Evolutionary conservation across 1,284 basidiomycete genomes (phyloP).

Genomic region (Takashimella koratensis): DNA sequence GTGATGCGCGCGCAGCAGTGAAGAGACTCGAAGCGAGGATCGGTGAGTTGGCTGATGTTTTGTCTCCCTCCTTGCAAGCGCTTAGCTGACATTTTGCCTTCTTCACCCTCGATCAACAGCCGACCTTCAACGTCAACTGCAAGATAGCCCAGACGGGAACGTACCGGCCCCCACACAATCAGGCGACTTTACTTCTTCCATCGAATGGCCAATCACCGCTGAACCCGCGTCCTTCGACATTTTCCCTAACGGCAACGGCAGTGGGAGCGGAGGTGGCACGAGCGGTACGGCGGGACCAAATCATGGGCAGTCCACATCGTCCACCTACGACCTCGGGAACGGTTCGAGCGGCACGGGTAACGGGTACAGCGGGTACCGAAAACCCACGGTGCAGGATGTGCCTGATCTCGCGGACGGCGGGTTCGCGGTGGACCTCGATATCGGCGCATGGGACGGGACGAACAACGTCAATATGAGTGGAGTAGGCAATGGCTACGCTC

Average conservation of each 20-base stretch:
- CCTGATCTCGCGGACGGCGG: not conserved
- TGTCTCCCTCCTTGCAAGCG: too few relatives aligned
- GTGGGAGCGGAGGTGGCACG: too few relatives aligned
- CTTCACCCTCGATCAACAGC: constrained; percentile 7
- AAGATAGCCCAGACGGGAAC: not conserved
- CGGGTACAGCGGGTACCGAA: too few relatives aligned
- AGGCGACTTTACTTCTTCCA: not conserved
- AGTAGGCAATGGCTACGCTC: too few relatives aligned
- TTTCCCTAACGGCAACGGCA: not conserved
- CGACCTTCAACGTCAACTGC: constrained; percentile 12
- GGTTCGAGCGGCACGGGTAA: too few relatives aligned
- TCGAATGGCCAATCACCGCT: not conserved
- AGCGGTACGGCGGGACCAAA: too few relatives aligned
- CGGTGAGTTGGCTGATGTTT: constrained; percentile 26
- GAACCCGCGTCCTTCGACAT: not conserved
- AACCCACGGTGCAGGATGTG: not conserved
- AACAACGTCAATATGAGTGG: not conserved
- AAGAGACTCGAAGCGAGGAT: constrained; percentile 32
- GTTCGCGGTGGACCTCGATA: not conserved
- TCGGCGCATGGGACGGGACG: not conserved
- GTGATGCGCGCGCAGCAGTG: constrained; percentile 10
- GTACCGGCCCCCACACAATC: not conserved
- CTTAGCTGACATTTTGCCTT: not conserved
- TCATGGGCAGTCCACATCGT: too few relatives aligned
- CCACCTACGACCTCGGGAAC: not conserved